phyloP scores from a whole-genome alignment of 331 rosid genomes.

The Arachis monticola region DNA sequence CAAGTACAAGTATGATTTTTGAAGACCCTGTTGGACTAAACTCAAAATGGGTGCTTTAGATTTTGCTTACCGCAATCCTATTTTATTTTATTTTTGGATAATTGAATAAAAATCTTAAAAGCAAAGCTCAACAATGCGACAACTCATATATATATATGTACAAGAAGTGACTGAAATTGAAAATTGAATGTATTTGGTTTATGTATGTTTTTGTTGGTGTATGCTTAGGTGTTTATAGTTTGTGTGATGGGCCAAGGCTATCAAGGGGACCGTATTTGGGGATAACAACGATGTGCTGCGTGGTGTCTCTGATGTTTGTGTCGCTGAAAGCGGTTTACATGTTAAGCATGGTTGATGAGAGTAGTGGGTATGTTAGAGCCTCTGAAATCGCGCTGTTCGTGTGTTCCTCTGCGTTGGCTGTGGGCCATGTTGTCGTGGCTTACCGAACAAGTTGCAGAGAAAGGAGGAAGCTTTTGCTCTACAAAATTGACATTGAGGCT shows the following conservation, averaged over 20 bases:
- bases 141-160: too few relatives aligned
- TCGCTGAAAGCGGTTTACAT: slow-evolving; percentile 78
- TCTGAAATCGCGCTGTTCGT: slow-evolving; percentile 68
- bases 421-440: slow-evolving; percentile 85
- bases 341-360: slow-evolving; percentile 49
- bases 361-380: slow-evolving; percentile 46
- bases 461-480: slow-evolving; percentile 88
- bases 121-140: too few relatives aligned
- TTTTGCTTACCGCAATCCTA: too few relatives aligned
- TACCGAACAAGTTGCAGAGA: slow-evolving; percentile 97
- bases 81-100: too few relatives aligned
- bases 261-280: slow-evolving; percentile 88
- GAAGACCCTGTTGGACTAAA: too few relatives aligned
- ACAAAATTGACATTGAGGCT: slow-evolving; percentile 94
- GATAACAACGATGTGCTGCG: slow-evolving; percentile 73
- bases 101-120: too few relatives aligned
- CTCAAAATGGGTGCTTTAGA: too few relatives aligned
- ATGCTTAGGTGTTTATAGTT: slow-evolving; percentile 77
- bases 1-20: too few relatives aligned
- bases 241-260: slow-evolving; percentile 85
- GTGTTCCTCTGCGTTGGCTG: slow-evolving; percentile 74
- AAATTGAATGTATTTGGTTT: not conserved
- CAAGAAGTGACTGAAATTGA: too few relatives aligned
- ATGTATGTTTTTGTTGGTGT: not conserved
- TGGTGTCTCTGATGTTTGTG: slow-evolving; percentile 68